These are phyloP conservation scores for Epichloe uncinata DNA, from an alignment of 2,329 filamentous ascomycete species.

Conservation along the genomic window DNA sequence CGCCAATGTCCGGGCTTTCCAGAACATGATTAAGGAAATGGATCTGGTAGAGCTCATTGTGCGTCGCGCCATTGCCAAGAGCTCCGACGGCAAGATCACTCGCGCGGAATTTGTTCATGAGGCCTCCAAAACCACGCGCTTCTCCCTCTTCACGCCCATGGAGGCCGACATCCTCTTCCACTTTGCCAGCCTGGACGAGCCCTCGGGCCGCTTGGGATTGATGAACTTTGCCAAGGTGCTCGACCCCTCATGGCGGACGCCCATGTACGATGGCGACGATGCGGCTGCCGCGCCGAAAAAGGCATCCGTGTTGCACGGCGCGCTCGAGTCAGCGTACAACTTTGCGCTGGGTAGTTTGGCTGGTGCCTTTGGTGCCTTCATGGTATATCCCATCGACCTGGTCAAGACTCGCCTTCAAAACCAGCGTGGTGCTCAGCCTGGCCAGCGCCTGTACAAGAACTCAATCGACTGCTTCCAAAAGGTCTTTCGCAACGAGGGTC, in stretches of 20 bases:
- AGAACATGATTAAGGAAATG: conserved; percentile 97
- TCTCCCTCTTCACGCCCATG: conserved; percentile 95
- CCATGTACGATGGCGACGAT: conserved; percentile 37
- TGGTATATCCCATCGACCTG: conserved; percentile 98
- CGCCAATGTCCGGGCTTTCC: conserved; percentile 92
- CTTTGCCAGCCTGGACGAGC: conserved; percentile 85
- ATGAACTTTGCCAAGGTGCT: conserved; percentile 88
- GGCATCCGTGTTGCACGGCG: conserved; percentile 39
- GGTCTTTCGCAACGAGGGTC: conserved; percentile 83
- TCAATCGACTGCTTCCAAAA: conserved; percentile 91
- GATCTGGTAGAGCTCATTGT: conserved; percentile 92
- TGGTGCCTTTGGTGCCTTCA: conserved; percentile 95
- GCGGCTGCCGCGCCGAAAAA: conserved; percentile 17
- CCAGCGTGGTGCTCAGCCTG: conserved; percentile 70
- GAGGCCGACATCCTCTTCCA: conserved; percentile 98
- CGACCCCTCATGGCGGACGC: conserved; percentile 78
- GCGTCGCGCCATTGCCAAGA: conserved; percentile 72
- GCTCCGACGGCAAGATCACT: conserved; percentile 82
- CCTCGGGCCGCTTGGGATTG: conserved; percentile 70
- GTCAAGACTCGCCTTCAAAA: conserved; percentile 99
- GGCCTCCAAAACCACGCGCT: conserved; percentile 79
- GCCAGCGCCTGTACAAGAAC: conserved; percentile 90
- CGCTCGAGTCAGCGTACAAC: conserved; percentile 66
- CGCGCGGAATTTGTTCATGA: conserved; percentile 89
- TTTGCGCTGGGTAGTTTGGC: conserved; percentile 82